Base-by-base conservation (phyloP, 2,329 filamentous ascomycete genomes). In the Penicillium sp. region DNA sequence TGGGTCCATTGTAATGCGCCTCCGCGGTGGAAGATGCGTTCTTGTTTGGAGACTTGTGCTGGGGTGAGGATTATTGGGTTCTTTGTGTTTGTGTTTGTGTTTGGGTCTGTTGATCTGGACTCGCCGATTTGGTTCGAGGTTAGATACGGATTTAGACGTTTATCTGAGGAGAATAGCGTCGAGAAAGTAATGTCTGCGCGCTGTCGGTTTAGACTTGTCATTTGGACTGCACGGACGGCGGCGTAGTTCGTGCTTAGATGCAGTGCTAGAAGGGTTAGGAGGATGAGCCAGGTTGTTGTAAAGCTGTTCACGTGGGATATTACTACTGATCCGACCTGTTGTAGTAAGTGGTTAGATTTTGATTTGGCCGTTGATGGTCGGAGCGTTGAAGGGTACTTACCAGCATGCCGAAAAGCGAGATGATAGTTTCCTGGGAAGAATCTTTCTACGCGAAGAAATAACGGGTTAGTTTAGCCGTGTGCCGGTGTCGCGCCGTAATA, bases 381-480 rank as follows among this genome's bases (percentile, higher is more conserved):
- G n/a, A 12, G 8, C 10, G 5, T 13, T 31, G 8, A 10, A 18
- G 7, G 25, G 28, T 36, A 25, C 75, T 65, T 69, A 80, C 79
- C 43, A 95, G 77, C 81, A 97, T 90, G 2, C 93, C 93, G 29
- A 95, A 54, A 22, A 97, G 77, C 2, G 89, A 92, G 49, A 99
- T 88, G 16, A 95, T 83, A 0, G 92, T 97, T 72, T 97, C 93
- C 72, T 97, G 93, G 57, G 88, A 95, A 11, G 90, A 90, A 67
- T 97, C 92, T 79, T 95, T 85, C 75, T 80, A 61, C 39, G 28
- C 13, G 4, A 33, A 18, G 13, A 22, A 34, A 54, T 16, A 1
- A 22, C 19, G 18, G 4, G 14, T 57, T 25, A 59, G 38, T 44
- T 34, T 11, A 27, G 4, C 1, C 7, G 14, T 34, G 13, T 29